A percentile compares a stretch with the other conserved stretches of the same genome.
Evolutionary conservation across 2,329 filamentous ascomycete species (phyloP).

Genomic region (Fusarium aywerte): DNA sequence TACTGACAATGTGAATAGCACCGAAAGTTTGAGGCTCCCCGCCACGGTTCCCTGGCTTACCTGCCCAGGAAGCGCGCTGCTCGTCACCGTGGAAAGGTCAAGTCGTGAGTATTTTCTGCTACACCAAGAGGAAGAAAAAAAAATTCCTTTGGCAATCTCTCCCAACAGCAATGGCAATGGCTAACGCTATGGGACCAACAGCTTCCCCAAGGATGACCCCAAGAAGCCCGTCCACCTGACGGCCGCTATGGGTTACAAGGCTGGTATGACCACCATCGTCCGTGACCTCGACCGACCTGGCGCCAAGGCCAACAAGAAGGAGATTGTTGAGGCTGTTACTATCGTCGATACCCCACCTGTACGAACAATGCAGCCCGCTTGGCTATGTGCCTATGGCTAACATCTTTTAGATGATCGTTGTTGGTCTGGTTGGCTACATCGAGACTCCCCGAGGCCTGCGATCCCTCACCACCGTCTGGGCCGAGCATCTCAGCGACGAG

Average conservation of each 20-base stretch:
- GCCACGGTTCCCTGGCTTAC: constrained; percentile 93
- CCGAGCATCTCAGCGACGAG: constrained; percentile 98
- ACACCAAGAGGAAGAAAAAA: not conserved
- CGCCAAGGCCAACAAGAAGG: constrained; percentile 99
- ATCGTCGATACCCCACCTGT: constrained; percentile 95
- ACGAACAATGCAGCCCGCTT: constrained; percentile 86
- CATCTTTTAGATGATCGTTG: constrained; percentile 94
- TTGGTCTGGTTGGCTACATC: constrained; percentile 99
- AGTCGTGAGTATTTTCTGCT: constrained; percentile 76
- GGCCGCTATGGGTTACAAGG: constrained; percentile 99
- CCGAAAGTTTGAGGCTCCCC: constrained; percentile 81
- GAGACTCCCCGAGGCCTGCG: constrained; percentile 99
- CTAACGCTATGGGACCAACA: constrained; percentile 56
- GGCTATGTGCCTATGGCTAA: constrained; percentile 78
- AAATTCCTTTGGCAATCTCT: constrained; percentile 1
- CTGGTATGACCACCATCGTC: constrained; percentile 99
- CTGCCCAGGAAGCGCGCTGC: constrained; percentile 91
- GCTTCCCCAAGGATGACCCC: constrained; percentile 99
- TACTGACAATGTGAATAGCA: constrained; percentile 52
- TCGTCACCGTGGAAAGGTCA: constrained; percentile 96
- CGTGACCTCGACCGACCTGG: constrained; percentile 98
- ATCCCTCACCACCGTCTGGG: constrained; percentile 99
- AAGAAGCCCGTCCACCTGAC: constrained; percentile 99
- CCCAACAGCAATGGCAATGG: constrained; percentile 19
- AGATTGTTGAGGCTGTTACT: constrained; percentile 89